Evolutionary conservation across 202 grass and related monocot genomes (phyloP), one percentile per base, ranked within the genome.

Genomic region (Tripidium arundinaceum): DNA sequence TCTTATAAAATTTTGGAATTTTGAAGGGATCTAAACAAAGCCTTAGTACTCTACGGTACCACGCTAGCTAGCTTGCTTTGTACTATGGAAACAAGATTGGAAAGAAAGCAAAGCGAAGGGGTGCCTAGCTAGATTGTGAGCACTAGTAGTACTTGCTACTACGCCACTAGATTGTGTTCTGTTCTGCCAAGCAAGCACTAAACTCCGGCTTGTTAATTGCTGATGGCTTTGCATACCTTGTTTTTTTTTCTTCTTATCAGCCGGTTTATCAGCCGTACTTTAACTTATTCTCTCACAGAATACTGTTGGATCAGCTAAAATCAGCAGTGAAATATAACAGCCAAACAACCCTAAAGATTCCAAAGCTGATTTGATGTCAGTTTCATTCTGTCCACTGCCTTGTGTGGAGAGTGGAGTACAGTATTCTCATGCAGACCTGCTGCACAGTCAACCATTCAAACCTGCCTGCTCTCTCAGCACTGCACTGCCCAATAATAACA

Each of bases 281-380:
- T n/a, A n/a, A n/a, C n/a, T n/a, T n/a, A n/a, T n/a, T n/a, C n/a
- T n/a, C n/a, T n/a, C n/a, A n/a, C n/a, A n/a, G n/a, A n/a, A n/a
- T n/a, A n/a, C n/a, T n/a, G n/a, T n/a, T n/a, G n/a, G n/a, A n/a
- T n/a, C n/a, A n/a, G n/a, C n/a, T n/a, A n/a, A n/a, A n/a, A n/a
- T n/a, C n/a, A n/a, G n/a, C n/a, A n/a, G n/a, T n/a, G n/a, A n/a
- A n/a, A n/a, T n/a, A n/a, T n/a, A n/a, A n/a, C n/a, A n/a, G n/a
- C n/a, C n/a, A n/a, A n/a, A n/a, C n/a, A n/a, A n/a, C n/a, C n/a
- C n/a, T 52, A 54, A 12, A 59, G 70, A 71, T 84, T 81, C 77
- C 77, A 71, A 71, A 57, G 21, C 65, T 81, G 71, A 88, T 81
- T 52, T 68, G 72, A 84, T 80, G 70, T 63, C 63, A 76, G 63